These are phyloP conservation scores for Chaetothyriales sp. DNA, from an alignment of 2,329 filamentous ascomycete genomes.

Conservation along the genomic window DNA sequence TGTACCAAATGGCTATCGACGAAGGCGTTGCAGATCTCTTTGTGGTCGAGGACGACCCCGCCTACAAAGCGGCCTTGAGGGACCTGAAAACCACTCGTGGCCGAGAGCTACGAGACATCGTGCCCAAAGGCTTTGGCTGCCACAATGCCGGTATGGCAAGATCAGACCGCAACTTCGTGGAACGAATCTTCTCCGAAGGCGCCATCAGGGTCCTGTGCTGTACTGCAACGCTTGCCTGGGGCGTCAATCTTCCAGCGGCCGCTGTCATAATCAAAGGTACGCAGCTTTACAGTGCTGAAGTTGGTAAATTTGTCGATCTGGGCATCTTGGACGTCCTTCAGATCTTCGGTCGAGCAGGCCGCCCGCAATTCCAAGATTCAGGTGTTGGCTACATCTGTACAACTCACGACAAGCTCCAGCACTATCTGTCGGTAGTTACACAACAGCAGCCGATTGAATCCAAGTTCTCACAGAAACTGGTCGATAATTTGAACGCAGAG, in stretches of 20 bases:
- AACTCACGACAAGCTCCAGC: conserved; percentile 78
- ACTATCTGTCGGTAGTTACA: conserved; percentile 86
- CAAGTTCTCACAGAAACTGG: conserved; percentile 82
- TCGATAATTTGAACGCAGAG: conserved; percentile 94
- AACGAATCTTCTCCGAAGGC: conserved; percentile 77
- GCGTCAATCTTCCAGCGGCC: conserved; percentile 93
- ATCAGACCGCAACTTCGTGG: conserved; percentile 88
- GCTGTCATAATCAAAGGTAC: conserved; percentile 98
- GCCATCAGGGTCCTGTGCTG: conserved; percentile 96
- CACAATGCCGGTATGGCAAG: conserved; percentile 96
- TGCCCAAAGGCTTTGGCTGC: conserved; percentile 82
- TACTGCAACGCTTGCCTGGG: conserved; percentile 95
- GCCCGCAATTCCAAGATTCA: conserved; percentile 92
- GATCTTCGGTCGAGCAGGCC: conserved; percentile 95
- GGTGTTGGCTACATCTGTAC: conserved; percentile 98
- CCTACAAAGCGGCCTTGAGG: conserved; percentile 61
- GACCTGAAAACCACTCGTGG: conserved; percentile 80
- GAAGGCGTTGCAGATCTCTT: conserved; percentile 69
- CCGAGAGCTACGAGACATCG: conserved; percentile 72
- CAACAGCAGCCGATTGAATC: conserved; percentile 96
- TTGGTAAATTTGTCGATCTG: conserved; percentile 90
- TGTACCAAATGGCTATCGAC: conserved; percentile 76
- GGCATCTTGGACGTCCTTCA: conserved; percentile 94
- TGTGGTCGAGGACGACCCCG: conserved; percentile 54
- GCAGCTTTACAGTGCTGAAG: conserved; percentile 89